These are phyloP conservation scores for Pythium phragmitis DNA, from an alignment of 352 stramenopile species.

Conservation along the genomic window DNA sequence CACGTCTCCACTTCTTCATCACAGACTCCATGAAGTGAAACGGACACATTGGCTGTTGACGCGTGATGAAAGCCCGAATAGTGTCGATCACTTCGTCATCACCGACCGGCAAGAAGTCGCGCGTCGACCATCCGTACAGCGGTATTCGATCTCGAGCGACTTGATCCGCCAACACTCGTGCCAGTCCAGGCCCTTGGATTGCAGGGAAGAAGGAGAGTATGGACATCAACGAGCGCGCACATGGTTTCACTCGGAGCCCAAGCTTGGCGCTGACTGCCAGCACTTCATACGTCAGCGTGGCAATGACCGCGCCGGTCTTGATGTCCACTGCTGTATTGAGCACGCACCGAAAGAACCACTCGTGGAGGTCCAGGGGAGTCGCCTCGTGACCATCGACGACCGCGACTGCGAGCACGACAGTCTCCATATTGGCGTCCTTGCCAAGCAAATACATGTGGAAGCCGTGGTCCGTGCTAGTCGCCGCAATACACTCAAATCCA, in stretches of 20 bases:
- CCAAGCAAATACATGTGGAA: background rate
- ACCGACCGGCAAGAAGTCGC: background rate
- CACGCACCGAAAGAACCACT: background rate
- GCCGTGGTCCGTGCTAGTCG: background rate
- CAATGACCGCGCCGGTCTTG: background rate
- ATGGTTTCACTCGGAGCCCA: background rate
- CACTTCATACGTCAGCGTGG: background rate
- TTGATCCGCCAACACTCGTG: background rate
- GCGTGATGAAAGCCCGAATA: background rate
- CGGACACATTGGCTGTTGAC: background rate
- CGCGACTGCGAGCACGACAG: background rate
- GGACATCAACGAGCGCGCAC: background rate
- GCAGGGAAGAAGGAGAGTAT: too few relatives aligned
- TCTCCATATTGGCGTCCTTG: background rate
- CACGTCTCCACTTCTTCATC: too few relatives aligned
- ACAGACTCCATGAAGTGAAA: background rate
- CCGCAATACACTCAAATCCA: background rate
- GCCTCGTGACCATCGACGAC: background rate
- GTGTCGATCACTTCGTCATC: background rate
- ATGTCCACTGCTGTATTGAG: background rate
- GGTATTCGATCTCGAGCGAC: background rate
- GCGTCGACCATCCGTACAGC: background rate
- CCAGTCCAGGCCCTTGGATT: too few relatives aligned
- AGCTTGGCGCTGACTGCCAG: background rate
- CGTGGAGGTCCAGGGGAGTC: background rate